Evolutionary conservation across 2,329 filamentous ascomycete species (phyloP), one percentile per base, ranked within the genome.

Genomic region (Truncatella angustata): DNA sequence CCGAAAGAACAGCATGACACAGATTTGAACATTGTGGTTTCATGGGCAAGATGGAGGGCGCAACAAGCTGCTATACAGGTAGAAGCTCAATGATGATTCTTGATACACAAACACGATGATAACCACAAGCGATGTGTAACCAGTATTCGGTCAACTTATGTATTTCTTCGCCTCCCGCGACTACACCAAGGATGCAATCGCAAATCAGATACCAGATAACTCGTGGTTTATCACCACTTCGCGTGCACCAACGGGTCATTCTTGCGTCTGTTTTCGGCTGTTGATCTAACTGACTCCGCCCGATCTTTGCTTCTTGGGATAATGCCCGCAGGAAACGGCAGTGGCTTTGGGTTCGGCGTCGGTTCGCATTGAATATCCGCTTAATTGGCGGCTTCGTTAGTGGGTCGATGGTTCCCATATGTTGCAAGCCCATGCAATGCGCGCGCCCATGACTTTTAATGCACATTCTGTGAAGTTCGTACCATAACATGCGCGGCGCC

Each of bases 401-500:
- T 11, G 39, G 26, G 14, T 51, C 39, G 32, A 45, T 51, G 5
- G 39, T 18, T 7, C 1, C 12, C 18, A 23, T 14, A 23, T 44
- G 49, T 44, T 18, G 21, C 26, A 37, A 14, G 23, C 37, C 49
- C 37, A 45, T 44, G 67, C 67, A 37, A 65, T 67, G 48, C 65
- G 71, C 24, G 60, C 62, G 53, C 63, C 59, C 52, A 58, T 54
- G 7, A 65, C 55, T 26, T 59, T 60, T 9, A 66, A 51, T 28
- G 63, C 59, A 32, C 64, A 60, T 49, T 66, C 64, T 7, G 63
- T 63, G 42, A 66, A 58, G 24, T 60, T 58, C 9, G 62, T 43
- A n/a, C 64, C 64, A 30, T 64, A 70, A 28, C 69, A 71, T 1
- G 73, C 67, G 4, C 77, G 65, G 4, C 75, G 64, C 0, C 77